phyloP scores from a whole-genome alignment of 805 yeast species.

The Ogataea pignaliae region DNA sequence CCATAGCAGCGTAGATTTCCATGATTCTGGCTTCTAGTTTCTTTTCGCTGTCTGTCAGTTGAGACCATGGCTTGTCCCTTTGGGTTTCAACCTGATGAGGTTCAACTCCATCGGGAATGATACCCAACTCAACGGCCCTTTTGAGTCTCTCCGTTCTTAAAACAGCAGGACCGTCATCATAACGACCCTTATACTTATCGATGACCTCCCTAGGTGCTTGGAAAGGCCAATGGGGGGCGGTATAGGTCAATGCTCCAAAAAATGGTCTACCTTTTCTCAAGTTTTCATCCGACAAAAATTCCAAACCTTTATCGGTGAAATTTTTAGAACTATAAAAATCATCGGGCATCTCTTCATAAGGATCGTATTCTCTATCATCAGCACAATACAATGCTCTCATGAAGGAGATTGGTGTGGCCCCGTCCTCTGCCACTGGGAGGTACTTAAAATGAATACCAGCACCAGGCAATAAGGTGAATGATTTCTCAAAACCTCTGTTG shows the following conservation, averaged over 20 bases:
- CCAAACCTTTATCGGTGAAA: slow-evolving; percentile 41
- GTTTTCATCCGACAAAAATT: slow-evolving; percentile 27
- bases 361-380: slow-evolving; percentile 34
- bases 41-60: slow-evolving; percentile 35
- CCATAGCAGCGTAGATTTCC: slow-evolving; percentile 65
- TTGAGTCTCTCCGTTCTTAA: slow-evolving; percentile 37
- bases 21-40: slow-evolving; percentile 38
- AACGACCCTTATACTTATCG: slow-evolving; percentile 43
- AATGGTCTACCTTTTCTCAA: slow-evolving; percentile 43
- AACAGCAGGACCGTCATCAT: slow-evolving; percentile 45
- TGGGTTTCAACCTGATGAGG: slow-evolving; percentile 43
- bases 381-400: slow-evolving; percentile 37
- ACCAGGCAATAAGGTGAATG: slow-evolving; percentile 49
- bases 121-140: slow-evolving; percentile 40
- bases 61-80: slow-evolving; percentile 40
- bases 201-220: slow-evolving; percentile 51
- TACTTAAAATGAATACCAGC: slow-evolving; percentile 54
- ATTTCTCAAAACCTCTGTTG: slow-evolving; percentile 45
- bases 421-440: slow-evolving; percentile 32
- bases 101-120: slow-evolving; percentile 38
- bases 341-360: slow-evolving; percentile 36
- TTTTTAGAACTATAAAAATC: slow-evolving; percentile 42
- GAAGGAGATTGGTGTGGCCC: slow-evolving; percentile 26
- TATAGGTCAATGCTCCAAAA: slow-evolving; percentile 50
- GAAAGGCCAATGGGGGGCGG: slow-evolving; percentile 67